A percentile compares a stretch with the other conserved stretches of the same genome.
Conservation (phyloP, 2,329 filamentous ascomycete species). For the Aspergillus pseudoterreus region DNA sequence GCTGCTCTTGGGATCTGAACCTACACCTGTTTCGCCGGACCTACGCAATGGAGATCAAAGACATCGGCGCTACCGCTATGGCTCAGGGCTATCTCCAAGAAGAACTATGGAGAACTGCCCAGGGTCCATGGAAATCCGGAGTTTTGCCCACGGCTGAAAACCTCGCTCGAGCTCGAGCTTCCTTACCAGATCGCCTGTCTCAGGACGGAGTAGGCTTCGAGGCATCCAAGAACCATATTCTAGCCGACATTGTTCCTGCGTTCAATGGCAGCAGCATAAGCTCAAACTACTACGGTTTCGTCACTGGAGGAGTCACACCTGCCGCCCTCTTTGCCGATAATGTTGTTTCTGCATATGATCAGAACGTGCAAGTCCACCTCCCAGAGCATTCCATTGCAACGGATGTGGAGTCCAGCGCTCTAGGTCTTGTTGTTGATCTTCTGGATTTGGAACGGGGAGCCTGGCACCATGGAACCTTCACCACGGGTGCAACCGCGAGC, state of each 20-base stretch:
- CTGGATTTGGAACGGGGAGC: constrained; percentile 54
- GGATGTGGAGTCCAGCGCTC: constrained; percentile 68
- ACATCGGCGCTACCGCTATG: constrained; percentile 5
- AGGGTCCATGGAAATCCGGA: constrained; percentile 24
- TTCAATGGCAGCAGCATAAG: constrained; percentile 65
- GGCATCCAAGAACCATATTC: constrained; percentile 34
- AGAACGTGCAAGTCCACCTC: constrained; percentile 81
- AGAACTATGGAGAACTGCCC: constrained; percentile 28
- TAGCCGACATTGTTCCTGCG: constrained; percentile 46
- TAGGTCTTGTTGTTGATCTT: constrained; percentile 66
- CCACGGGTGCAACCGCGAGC: constrained; percentile 67
- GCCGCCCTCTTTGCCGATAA: constrained; percentile 79
- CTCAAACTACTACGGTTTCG: constrained; percentile 79
- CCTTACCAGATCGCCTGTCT: constrained; percentile 28
- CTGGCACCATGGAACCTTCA: constrained; percentile 75
- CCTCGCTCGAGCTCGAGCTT: constrained; percentile 30
- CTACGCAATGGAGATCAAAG: constrained; percentile 11
- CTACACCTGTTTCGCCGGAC: too few species aligned
- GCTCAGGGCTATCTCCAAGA: constrained; percentile 21
- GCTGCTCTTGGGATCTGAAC: too few species aligned
- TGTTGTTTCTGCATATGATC: constrained; percentile 74
- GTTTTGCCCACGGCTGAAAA: constrained; percentile 30
- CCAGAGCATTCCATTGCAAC: constrained; percentile 72
- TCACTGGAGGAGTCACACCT: constrained; percentile 76
- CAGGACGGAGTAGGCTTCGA: constrained; percentile 28